A percentile compares a stretch with the other conserved stretches of the same genome.
phyloP scores from a whole-genome alignment of 495 filamentous ascomycete species.

The Penicillium verhagenii region DNA sequence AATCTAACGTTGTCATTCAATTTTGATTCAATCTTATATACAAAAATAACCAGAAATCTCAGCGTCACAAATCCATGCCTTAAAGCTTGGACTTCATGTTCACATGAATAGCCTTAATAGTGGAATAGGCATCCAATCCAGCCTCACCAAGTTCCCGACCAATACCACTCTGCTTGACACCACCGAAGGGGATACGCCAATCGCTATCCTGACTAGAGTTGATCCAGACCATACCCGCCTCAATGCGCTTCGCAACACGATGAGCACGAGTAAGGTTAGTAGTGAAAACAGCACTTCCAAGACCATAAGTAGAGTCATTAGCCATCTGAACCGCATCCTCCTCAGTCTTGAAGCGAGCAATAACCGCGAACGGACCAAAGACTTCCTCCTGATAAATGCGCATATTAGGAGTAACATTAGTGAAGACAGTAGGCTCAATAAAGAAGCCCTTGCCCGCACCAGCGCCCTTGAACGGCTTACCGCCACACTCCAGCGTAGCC shows the following conservation, averaged over 20 bases:
- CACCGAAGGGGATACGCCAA: conserved; percentile 78
- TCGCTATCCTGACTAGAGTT: conserved; percentile 70
- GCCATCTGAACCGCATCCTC: conserved; percentile 50
- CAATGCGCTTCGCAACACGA: conserved; percentile 48
- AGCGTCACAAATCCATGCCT: background rate
- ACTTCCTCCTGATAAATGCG: conserved; percentile 53
- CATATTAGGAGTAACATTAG: conserved; percentile 45
- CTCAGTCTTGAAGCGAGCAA: conserved; percentile 51
- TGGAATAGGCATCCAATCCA: conserved; percentile 74
- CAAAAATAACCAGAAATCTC: background rate
- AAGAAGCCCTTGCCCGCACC: conserved; percentile 49
- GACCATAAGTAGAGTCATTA: conserved; percentile 47
- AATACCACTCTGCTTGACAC: conserved; percentile 91
- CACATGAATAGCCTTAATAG: conserved; percentile 73
- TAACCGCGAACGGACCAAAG: conserved; percentile 55
- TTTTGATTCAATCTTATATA: background rate
- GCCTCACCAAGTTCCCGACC: conserved; percentile 83
- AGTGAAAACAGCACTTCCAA: conserved; percentile 51
- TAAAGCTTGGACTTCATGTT: conserved; percentile 48
- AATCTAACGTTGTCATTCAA: background rate
- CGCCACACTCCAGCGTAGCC: conserved; percentile 63
- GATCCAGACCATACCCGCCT: conserved; percentile 55
- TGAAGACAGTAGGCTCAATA: conserved; percentile 50
- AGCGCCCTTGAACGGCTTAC: conserved; percentile 59
- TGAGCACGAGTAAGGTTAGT: conserved; percentile 45